Percentiles rank a stretch among this genome's conserved stretches.
phyloP scores from a whole-genome alignment of 2,329 filamentous ascomycete species.

The Cytospora piceicola region DNA sequence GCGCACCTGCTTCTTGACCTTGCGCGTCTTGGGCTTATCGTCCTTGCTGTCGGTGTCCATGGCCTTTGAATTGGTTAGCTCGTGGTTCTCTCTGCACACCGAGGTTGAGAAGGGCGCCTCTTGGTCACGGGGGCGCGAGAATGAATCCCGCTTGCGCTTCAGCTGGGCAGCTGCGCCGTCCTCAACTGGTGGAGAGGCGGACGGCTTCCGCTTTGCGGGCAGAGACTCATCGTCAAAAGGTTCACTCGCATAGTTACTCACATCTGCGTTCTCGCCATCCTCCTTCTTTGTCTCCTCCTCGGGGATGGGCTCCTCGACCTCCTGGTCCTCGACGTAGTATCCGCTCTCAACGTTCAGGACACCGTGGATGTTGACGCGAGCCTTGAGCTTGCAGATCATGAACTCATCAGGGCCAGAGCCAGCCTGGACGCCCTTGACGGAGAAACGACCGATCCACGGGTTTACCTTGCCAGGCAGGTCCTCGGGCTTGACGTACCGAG shows the following conservation, averaged over 20 bases:
- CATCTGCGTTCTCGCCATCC: conserved; percentile 65
- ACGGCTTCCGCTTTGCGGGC: conserved; percentile 23
- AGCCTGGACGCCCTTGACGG: conserved; percentile 95
- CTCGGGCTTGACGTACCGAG: conserved; percentile 87
- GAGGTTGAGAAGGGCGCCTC: conserved; percentile 7
- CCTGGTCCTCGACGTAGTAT: conserved; percentile 97
- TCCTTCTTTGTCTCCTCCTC: conserved; percentile 61
- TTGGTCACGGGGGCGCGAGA: conserved; percentile 1
- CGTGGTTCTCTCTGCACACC: conserved; percentile 13
- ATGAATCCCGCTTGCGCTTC: conserved; percentile 27
- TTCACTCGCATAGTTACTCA: conserved; percentile 54
- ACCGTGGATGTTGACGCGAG: conserved; percentile 93
- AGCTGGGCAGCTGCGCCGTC: conserved; percentile 9
- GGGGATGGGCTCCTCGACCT: conserved; percentile 91
- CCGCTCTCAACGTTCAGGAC: conserved; percentile 95
- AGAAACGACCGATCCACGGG: conserved; percentile 97
- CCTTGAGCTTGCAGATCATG: conserved; percentile 99
- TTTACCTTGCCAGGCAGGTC: conserved; percentile 85
- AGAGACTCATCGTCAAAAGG: conserved; percentile 12
- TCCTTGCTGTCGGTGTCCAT: conserved; percentile 83
- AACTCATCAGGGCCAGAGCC: conserved; percentile 88
- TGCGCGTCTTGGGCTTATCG: conserved; percentile 78
- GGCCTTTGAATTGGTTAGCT: conserved; percentile 54
- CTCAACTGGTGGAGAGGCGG: conserved; percentile 16
- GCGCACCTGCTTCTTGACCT: conserved; percentile 99